Evolutionary conservation across 148 eudicot species (phyloP).

Genomic region (Arbutus unedo): DNA sequence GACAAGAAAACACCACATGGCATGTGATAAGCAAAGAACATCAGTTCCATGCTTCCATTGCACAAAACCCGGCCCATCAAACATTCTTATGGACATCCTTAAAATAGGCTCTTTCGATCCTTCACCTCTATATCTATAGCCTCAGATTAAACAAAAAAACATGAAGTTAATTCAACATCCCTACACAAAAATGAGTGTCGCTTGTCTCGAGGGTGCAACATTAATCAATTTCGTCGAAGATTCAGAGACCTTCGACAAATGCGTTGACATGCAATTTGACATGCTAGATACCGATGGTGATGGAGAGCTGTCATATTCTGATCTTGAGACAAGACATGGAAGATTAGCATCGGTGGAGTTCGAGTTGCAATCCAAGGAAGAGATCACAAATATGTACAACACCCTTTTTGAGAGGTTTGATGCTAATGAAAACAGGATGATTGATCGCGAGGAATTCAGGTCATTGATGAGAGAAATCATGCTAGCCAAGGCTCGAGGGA

Average conservation of each 20-base stretch:
- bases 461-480: slow-evolving; percentile 44
- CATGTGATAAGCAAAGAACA: not conserved
- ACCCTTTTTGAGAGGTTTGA: slow-evolving; percentile 37
- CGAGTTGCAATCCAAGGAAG: slow-evolving; percentile 33
- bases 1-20: not conserved
- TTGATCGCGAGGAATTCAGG: slow-evolving; percentile 37
- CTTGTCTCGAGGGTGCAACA: slow-evolving; percentile 39
- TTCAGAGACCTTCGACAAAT: slow-evolving; percentile 28
- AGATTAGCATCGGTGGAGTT: slow-evolving; percentile 27
- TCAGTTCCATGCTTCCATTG: not conserved
- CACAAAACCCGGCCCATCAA: slow-evolving; percentile 1
- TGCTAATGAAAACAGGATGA: slow-evolving; percentile 21
- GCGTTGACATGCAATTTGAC: slow-evolving; percentile 35
- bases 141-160: not conserved
- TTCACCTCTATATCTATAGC: not conserved
- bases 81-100: not conserved
- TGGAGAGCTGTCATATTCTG: slow-evolving; percentile 40
- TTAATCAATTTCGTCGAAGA: slow-evolving; percentile 38
- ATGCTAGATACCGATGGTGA: slow-evolving; percentile 34
- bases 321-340: slow-evolving; percentile 27
- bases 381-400: slow-evolving; percentile 26
- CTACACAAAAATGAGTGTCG: slow-evolving; percentile 26
- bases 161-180: not conserved
- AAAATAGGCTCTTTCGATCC: not conserved
- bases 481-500: slow-evolving; percentile 49